A percentile compares a stretch with the other conserved stretches of the same genome.
These are phyloP conservation scores for Aspergillus sp. DNA, from an alignment of 2,329 filamentous ascomycete species.

Conservation along the genomic window DNA sequence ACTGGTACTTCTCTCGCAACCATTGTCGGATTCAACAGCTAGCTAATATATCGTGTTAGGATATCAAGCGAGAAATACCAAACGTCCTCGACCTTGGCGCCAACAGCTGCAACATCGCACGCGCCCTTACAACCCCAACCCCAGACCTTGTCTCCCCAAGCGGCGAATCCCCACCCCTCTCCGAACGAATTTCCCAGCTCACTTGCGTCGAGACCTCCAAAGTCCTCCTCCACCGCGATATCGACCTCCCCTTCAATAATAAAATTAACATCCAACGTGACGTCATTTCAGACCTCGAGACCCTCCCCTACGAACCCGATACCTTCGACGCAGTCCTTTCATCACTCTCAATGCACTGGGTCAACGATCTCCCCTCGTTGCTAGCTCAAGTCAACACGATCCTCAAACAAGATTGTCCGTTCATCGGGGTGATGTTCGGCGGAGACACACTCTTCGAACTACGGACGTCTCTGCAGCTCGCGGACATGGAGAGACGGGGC, in stretches of 20 bases:
- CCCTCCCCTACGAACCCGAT: conserved; percentile 65
- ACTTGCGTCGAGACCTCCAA: conserved; percentile 76
- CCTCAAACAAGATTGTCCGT: conserved; percentile 83
- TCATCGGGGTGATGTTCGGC: conserved; percentile 93
- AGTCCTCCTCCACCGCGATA: conserved; percentile 72
- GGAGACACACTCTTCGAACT: conserved; percentile 92
- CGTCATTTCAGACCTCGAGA: conserved; percentile 61
- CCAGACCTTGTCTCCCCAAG: conserved; percentile 49
- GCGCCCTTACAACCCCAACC: conserved; percentile 65
- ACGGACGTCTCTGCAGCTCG: conserved; percentile 84
- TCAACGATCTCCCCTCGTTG: conserved; percentile 87
- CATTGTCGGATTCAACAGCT: neutral
- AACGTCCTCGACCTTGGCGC: conserved; percentile 86
- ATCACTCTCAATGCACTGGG: conserved; percentile 88
- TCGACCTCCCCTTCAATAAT: conserved; percentile 58
- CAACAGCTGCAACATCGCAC: conserved; percentile 90
- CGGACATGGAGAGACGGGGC: conserved; percentile 83
- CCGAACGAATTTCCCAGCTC: conserved; percentile 64
- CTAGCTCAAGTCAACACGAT: conserved; percentile 78
- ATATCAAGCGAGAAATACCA: conserved; percentile 84
- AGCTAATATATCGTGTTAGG: conserved; percentile 42
- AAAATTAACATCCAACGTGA: conserved; percentile 65
- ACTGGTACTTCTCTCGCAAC: conserved; percentile 50
- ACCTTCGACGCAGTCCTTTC: conserved; percentile 87
- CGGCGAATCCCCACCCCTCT: conserved; percentile 48